Percentiles rank a stretch among this genome's conserved stretches.
These are phyloP conservation scores for Lichtheimia hyalospora DNA, from an alignment of 371 early-diverging fungal species.

Conservation along the genomic window DNA sequence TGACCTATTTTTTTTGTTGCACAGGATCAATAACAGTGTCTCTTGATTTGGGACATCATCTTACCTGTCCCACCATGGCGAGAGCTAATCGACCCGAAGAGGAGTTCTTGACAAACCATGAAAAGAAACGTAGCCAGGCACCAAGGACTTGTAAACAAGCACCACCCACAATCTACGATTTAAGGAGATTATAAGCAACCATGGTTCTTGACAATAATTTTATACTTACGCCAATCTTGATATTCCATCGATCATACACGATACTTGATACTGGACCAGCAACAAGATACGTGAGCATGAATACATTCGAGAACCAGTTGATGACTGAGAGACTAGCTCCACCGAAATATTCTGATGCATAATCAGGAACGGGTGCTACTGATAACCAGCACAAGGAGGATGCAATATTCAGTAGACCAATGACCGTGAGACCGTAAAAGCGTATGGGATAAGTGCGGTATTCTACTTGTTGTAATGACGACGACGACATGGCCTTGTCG, in stretches of 20 bases:
- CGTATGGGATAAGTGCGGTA: constrained; percentile 40
- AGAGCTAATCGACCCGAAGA: constrained; percentile 29
- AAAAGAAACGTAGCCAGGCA: constrained; percentile 45
- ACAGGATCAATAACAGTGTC: too few relatives aligned
- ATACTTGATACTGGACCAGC: constrained; percentile 53
- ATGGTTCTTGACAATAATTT: background rate
- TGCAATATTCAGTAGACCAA: constrained; percentile 44
- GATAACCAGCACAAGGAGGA: constrained; percentile 44
- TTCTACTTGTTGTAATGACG: background rate
- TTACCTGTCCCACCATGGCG: constrained; percentile 45
- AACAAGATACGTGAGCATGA: constrained; percentile 52
- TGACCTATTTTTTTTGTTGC: constrained; percentile 11
- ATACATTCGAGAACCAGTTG: constrained; percentile 54
- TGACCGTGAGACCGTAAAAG: constrained; percentile 38
- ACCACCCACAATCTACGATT: constrained; percentile 38
- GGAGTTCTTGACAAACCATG: constrained; percentile 24
- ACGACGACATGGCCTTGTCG: too few relatives aligned
- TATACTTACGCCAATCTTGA: constrained; percentile 43
- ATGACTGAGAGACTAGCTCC: constrained; percentile 26
- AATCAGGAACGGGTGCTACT: constrained; percentile 43
- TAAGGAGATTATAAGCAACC: background rate
- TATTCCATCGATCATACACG: constrained; percentile 50
- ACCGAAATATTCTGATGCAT: constrained; percentile 27
- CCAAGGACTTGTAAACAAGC: constrained; percentile 37
- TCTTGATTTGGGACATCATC: background rate